Evolutionary conservation across 345 rosid species (phyloP), one percentile per base, ranked within the genome.

Genomic region (Brassica cretica): DNA sequence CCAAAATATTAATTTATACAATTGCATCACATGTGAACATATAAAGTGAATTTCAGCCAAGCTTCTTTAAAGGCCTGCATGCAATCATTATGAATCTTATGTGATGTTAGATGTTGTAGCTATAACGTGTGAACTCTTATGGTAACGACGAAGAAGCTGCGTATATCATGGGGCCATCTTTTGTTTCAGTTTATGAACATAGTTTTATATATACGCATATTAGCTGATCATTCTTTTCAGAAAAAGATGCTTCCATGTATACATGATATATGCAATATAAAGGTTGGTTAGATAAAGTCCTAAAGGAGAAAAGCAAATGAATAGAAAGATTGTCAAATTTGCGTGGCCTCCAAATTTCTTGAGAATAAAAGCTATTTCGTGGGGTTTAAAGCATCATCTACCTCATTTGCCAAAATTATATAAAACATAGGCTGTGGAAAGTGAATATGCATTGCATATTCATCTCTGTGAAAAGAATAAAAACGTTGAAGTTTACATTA

Each of bases 311-410:
- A 19, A 66, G 56, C 70, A 66, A 19, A 39, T 41, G 11, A 41
- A 25, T 10, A 37, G 11, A 37, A 35, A 24, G n/a, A 60, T 18
- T 5, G 71, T 68, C 71, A 68, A 25, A 68, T 15, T 68, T 46
- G 59, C 71, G 71, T 68, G 71, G 59, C 60, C 39, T 46, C 39
- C 71, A 67, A 67, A 24, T 24, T 24, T 41, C 56, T 66, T 25
- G n/a, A 37, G 51, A 16, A 44, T 18, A 61, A 59, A 59, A 59
- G 32, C n/a, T 9, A 21, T 59, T 59, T 59, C 63, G 63, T 24
- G 30, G 30, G n/a, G 30, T 4, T 19, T 58, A 58, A 58, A 30
- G 62, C 62, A 58, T 58, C 29, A 19, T 58, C 25, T 53, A 15
- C 59, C 59, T 15, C 58, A 6, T 3, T n/a, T 51, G 8, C 56